These are phyloP conservation scores for Solanum habrochaites DNA, from an alignment of 257 asterid species.

Conservation along the genomic window DNA sequence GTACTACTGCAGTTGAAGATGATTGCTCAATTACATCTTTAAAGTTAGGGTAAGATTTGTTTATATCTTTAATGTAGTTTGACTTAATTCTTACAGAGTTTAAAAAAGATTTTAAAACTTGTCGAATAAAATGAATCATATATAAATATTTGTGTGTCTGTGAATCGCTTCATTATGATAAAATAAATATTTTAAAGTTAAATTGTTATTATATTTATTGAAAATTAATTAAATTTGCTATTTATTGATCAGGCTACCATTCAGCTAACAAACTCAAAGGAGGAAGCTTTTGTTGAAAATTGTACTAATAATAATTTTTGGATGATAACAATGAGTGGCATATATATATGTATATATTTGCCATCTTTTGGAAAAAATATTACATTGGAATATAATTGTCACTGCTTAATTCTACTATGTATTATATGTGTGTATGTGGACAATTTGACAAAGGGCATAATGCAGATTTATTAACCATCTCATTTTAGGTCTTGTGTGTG, in stretches of 20 bases:
- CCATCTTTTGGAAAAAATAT: neutral
- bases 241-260: conserved; percentile 6
- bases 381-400: neutral
- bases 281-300: neutral
- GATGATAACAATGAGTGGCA: neutral
- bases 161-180: neutral
- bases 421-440: neutral
- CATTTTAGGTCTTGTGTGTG: neutral
- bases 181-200: too few relatives aligned
- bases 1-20: conserved; percentile 20
- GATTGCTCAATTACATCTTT: conserved; percentile 26
- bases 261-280: neutral
- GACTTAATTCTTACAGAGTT: too few relatives aligned
- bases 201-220: neutral
- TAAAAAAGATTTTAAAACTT: too few relatives aligned
- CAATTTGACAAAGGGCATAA: neutral
- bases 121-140: too few relatives aligned
- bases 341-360: neutral
- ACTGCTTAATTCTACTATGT: neutral
- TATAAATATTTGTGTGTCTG: neutral
- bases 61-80: neutral
- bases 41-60: conserved; percentile 22
- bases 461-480: neutral
- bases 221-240: neutral
- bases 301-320: neutral